Percentiles rank a stretch among this genome's conserved stretches.
Evolutionary conservation across 1,284 basidiomycete species (phyloP).

Genomic region (Tylopilus sp.): DNA sequence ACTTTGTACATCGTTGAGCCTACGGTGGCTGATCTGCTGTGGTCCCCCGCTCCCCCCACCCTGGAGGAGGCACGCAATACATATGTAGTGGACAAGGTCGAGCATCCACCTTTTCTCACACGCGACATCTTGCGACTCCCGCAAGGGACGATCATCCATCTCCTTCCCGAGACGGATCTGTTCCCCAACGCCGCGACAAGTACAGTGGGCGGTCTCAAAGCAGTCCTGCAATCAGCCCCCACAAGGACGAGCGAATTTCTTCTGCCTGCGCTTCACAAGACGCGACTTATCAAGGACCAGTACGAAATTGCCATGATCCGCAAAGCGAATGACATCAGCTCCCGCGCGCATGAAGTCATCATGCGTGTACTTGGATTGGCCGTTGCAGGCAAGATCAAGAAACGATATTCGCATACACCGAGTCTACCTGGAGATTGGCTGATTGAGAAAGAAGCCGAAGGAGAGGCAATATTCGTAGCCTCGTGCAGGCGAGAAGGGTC

Average conservation of each 20-base stretch:
- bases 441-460: conserved; percentile 86
- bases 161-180: conserved; percentile 54
- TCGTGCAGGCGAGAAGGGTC: conserved; percentile 82
- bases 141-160: conserved; percentile 59
- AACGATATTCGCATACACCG: conserved; percentile 40
- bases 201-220: conserved; percentile 23
- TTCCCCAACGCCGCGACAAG: conserved; percentile 49
- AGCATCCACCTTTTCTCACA: conserved; percentile 48
- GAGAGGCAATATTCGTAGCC: conserved; percentile 87
- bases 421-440: conserved; percentile 75
- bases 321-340: conserved; percentile 80
- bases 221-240: conserved; percentile 40
- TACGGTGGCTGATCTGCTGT: conserved; percentile 73
- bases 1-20: conserved; percentile 75
- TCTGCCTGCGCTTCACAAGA: conserved; percentile 68
- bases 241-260: conserved; percentile 46
- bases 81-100: conserved; percentile 58
- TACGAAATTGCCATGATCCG: conserved; percentile 72
- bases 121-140: conserved; percentile 51
- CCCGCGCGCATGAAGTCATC: conserved; percentile 81
- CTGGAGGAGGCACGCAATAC: conserved; percentile 50
- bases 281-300: conserved; percentile 73
- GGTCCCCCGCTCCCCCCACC: conserved; percentile 81
- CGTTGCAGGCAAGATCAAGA: conserved; percentile 51
- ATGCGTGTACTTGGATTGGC: conserved; percentile 85